These are phyloP conservation scores for Oryza rufipogon DNA, from an alignment of 176 grass and related monocot species.

Conservation along the genomic window DNA sequence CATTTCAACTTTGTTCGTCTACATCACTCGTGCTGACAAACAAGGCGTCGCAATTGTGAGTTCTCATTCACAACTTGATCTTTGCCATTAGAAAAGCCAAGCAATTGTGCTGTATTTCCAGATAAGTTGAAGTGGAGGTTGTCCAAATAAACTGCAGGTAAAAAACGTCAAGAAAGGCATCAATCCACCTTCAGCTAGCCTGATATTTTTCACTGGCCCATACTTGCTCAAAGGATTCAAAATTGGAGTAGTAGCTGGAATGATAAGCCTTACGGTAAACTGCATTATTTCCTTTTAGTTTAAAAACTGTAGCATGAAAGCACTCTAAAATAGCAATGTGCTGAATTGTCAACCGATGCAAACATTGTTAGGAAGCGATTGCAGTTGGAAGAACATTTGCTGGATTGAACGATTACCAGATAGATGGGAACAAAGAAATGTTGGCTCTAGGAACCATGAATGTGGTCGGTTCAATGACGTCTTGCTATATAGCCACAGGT, in stretches of 20 bases:
- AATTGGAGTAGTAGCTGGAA: slow-evolving; percentile 72
- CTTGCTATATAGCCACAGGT: slow-evolving; percentile 93
- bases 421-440: slow-evolving; percentile 99
- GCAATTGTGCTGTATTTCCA: not conserved
- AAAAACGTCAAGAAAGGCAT: slow-evolving; percentile 69
- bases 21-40: slow-evolving; percentile 85
- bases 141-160: slow-evolving; percentile 59
- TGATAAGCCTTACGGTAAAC: slow-evolving; percentile 78
- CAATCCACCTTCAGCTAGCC: slow-evolving; percentile 68
- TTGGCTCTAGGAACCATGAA: slow-evolving; percentile 95
- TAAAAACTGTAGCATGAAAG: not conserved
- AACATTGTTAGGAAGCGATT: slow-evolving; percentile 77
- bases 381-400: slow-evolving; percentile 98
- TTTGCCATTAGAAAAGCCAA: not conserved
- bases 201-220: slow-evolving; percentile 64
- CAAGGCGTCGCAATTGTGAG: slow-evolving; percentile 87
- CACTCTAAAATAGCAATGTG: not conserved
- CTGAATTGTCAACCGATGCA: slow-evolving; percentile 6
- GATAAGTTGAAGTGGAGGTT: not conserved
- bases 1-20: slow-evolving; percentile 81
- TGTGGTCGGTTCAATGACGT: slow-evolving; percentile 83
- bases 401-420: slow-evolving; percentile 75
- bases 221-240: slow-evolving; percentile 62
- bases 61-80: slow-evolving; percentile 16
- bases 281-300: not conserved